These are phyloP conservation scores for Penicillium subrubescens DNA, from an alignment of 495 filamentous ascomycete species.

Conservation along the genomic window DNA sequence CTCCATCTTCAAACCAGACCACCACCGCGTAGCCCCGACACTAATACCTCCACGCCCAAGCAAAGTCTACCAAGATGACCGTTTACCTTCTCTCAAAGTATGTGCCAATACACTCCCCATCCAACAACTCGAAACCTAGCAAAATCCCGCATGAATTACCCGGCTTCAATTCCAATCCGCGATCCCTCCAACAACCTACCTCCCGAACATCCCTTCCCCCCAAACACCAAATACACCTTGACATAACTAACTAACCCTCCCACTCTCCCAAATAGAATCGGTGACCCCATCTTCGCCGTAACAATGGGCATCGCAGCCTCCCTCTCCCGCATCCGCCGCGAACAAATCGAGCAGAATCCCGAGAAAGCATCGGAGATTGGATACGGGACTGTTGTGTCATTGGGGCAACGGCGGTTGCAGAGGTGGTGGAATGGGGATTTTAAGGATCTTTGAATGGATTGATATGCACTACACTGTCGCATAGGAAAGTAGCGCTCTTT, in stretches of 20 bases:
- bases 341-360: constrained; percentile 65
- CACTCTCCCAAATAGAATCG: constrained; percentile 50
- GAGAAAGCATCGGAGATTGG: constrained; percentile 38
- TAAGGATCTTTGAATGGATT: constrained; percentile 27
- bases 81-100: constrained; percentile 49
- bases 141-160: background rate
- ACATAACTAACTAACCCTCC: background rate
- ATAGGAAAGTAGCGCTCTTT: background rate
- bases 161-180: background rate
- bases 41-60: background rate
- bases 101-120: background rate
- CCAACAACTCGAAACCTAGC: background rate
- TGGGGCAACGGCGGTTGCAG: constrained; percentile 37
- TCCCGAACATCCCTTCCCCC: background rate
- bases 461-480: background rate
- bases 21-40: background rate
- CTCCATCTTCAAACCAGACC: background rate
- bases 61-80: constrained; percentile 25
- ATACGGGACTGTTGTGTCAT: constrained; percentile 30
- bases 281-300: constrained; percentile 86
- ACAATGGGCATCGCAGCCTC: constrained; percentile 70
- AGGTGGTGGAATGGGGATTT: constrained; percentile 52
- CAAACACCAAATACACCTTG: no score
- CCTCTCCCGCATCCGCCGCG: constrained; percentile 66
- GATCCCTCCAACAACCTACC: background rate